Conservation (phyloP, 1,139 yeast species). For the Diutina catenulata region DNA sequence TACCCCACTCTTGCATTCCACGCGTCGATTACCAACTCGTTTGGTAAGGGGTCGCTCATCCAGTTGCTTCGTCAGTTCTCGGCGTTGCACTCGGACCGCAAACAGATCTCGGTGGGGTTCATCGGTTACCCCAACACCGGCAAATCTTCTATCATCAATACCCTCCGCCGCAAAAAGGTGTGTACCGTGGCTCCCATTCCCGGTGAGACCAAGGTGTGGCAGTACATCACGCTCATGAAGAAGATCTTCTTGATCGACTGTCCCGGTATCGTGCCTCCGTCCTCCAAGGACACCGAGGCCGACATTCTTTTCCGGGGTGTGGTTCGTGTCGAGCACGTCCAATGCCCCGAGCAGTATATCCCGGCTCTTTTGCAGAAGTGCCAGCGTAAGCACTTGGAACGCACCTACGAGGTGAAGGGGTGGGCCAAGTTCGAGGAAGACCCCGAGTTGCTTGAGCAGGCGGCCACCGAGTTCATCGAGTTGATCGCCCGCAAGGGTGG, state of each 20-base stretch:
- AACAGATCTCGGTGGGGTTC: constrained; percentile 93
- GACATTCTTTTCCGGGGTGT: constrained; percentile 94
- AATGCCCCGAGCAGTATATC: constrained; percentile 90
- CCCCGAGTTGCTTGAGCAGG: constrained; percentile 25
- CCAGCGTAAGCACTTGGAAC: constrained; percentile 80
- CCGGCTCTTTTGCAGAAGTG: constrained; percentile 81
- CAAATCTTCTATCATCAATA: constrained; percentile 89
- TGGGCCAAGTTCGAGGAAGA: constrained; percentile 54
- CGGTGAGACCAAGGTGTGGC: constrained; percentile 99
- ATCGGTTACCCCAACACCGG: constrained; percentile 98
- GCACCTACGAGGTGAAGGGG: constrained; percentile 90
- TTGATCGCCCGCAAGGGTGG: constrained; percentile 88
- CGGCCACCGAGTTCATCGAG: constrained; percentile 77
- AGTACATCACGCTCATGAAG: constrained; percentile 93
- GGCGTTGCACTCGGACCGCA: constrained; percentile 80
- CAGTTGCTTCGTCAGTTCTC: constrained; percentile 91
- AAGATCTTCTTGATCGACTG: constrained; percentile 91
- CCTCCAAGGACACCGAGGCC: constrained; percentile 78
- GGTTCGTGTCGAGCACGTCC: constrained; percentile 93
- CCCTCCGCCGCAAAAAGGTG: constrained; percentile 87
- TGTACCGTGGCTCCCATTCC: constrained; percentile 98
- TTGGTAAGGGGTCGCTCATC: constrained; percentile 93
- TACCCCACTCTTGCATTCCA: constrained; percentile 96
- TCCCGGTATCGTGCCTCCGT: constrained; percentile 98
- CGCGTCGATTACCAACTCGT: constrained; percentile 93